A percentile compares a stretch with the other conserved stretches of the same genome.
Evolutionary conservation across 2,329 filamentous ascomycete species (phyloP).

Genomic region (Zymoseptoria pseudotritici): DNA sequence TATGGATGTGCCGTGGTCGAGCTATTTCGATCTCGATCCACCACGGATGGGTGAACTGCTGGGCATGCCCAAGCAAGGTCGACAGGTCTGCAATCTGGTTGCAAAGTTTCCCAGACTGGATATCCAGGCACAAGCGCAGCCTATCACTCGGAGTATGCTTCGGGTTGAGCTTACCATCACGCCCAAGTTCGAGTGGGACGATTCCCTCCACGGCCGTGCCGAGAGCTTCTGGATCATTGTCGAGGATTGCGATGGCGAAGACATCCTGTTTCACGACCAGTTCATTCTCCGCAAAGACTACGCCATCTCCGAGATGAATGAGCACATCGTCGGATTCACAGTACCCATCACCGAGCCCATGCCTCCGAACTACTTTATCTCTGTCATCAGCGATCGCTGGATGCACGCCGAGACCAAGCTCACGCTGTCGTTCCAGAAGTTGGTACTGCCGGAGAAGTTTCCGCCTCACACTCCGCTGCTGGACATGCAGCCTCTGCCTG

Average conservation of each 20-base stretch:
- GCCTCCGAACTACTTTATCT: constrained; percentile 98
- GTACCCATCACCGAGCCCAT: constrained; percentile 95
- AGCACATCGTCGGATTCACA: constrained; percentile 92
- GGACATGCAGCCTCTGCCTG: constrained; percentile 83
- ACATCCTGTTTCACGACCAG: constrained; percentile 89
- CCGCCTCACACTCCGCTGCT: constrained; percentile 86
- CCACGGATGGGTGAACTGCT: constrained; percentile 93
- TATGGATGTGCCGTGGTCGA: constrained; percentile 88
- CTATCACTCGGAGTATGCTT: constrained; percentile 88
- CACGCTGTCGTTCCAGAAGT: constrained; percentile 87
- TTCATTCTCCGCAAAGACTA: constrained; percentile 90
- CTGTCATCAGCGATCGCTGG: constrained; percentile 89
- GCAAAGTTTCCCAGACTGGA: constrained; percentile 90
- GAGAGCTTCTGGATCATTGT: constrained; percentile 97
- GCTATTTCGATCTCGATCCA: constrained; percentile 92
- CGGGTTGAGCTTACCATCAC: constrained; percentile 84
- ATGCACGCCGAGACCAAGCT: constrained; percentile 96
- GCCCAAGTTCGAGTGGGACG: constrained; percentile 95
- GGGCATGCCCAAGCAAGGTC: constrained; percentile 80
- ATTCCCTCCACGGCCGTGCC: constrained; percentile 73
- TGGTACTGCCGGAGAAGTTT: constrained; percentile 91
- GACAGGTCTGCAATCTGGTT: constrained; percentile 76
- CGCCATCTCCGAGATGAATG: constrained; percentile 74
- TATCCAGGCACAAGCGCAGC: constrained; percentile 87
- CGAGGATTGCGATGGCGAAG: constrained; percentile 94